phyloP scores from a whole-genome alignment of 2,329 filamentous ascomycete species.

The Byssoonygena ceratinophila region DNA sequence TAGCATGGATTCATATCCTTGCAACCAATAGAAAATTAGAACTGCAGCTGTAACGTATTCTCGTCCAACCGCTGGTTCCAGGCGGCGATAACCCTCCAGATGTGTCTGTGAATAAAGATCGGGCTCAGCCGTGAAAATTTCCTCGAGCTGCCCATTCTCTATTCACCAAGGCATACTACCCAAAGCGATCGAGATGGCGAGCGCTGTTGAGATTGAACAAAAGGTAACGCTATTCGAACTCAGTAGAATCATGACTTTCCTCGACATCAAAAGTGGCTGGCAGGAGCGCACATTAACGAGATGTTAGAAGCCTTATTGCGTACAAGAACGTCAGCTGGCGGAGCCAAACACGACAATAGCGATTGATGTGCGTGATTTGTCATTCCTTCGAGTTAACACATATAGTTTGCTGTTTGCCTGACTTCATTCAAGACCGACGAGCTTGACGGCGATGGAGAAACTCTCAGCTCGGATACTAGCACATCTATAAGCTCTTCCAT shows the following conservation, averaged over 20 bases:
- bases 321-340: not conserved
- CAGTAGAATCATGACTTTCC: not conserved
- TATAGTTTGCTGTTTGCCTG: not conserved
- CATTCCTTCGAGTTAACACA: not conserved
- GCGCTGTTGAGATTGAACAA: not conserved
- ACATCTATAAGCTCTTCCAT: constrained; percentile 15
- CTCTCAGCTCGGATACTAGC: not conserved
- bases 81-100: not conserved
- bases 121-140: not conserved
- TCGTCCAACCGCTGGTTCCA: not conserved
- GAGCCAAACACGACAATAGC: not conserved
- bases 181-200: not conserved
- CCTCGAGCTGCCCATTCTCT: not conserved
- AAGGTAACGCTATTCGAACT: not conserved
- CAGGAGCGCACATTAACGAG: not conserved
- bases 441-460: not conserved
- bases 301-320: not conserved
- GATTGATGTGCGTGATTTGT: not conserved
- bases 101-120: not conserved
- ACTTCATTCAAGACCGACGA: constrained; percentile 1
- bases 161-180: not conserved
- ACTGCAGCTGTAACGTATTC: not conserved
- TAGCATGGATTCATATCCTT: not conserved
- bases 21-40: not conserved
- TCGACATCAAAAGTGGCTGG: not conserved